Conservation (phyloP, 371 early-diverging fungal genomes). For the Actinomortierella wolfii region DNA sequence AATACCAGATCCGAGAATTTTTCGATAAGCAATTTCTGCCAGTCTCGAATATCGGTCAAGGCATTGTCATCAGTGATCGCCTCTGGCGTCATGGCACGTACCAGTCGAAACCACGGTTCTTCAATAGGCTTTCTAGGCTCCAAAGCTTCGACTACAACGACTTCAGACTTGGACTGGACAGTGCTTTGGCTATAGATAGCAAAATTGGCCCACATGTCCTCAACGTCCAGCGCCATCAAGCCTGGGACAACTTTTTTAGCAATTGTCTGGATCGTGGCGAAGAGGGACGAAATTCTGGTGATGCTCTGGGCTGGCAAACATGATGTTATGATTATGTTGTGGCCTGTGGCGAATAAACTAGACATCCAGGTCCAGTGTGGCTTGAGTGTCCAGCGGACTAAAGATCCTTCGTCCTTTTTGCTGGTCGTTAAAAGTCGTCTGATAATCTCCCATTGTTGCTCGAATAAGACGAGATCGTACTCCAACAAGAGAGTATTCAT, state of each 20-base stretch:
- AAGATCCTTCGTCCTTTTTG: too few relatives aligned
- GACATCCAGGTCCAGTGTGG: slow-evolving; percentile 30
- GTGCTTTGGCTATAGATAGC: background rate
- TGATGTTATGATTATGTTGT: slow-evolving; percentile 1
- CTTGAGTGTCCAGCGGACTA: background rate
- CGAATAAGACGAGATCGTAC: too few relatives aligned
- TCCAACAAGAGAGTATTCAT: too few relatives aligned
- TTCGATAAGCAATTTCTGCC: slow-evolving; percentile 21
- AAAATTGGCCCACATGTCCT: slow-evolving; percentile 31
- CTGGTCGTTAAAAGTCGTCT: too few relatives aligned
- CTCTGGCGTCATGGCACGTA: too few relatives aligned
- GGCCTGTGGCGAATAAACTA: slow-evolving; percentile 17
- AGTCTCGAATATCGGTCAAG: slow-evolving; percentile 2
- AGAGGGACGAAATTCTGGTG: slow-evolving; percentile 6
- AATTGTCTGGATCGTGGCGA: background rate
- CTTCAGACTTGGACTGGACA: too few relatives aligned
- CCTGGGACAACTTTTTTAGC: slow-evolving; percentile 2
- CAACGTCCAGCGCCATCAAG: slow-evolving; percentile 12
- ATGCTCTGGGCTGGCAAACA: background rate
- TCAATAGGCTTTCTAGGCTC: too few relatives aligned
- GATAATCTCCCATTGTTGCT: too few relatives aligned
- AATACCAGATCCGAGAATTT: slow-evolving; percentile 16
- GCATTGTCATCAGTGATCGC: too few relatives aligned
- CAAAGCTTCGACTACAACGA: too few relatives aligned
- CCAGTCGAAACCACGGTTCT: too few relatives aligned